Base-by-base conservation (phyloP, 768 basidiomycete genomes). In the Boletus insuetus region DNA sequence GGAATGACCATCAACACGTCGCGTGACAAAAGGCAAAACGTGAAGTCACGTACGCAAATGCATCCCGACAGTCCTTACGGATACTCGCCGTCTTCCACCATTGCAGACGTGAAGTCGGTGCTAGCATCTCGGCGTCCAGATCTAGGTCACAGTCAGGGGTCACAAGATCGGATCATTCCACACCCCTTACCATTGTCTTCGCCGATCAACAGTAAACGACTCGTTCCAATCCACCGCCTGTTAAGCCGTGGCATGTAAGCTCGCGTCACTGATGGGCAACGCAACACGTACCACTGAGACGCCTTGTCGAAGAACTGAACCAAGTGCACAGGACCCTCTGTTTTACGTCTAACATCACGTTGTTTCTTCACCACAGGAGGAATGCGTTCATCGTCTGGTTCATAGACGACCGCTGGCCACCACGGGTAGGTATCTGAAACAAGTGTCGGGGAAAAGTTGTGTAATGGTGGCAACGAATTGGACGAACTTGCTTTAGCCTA, bases 401-500 rank as follows among this genome's bases (percentile, higher is more conserved):
- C 83, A 49, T 79, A 86, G 16, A 94, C 80, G 10, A 89, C 83
- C 9, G 86, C 94, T 39, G 94, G 91, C 85, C 89, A 96, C 85
- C 86, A 95, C 2, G 94, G 94, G 62, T 77, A 94, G 0, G 85
- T 80, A 35, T 75, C 91, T 91, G n/a, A 22, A 55, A 16, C 26
- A 46, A n/a, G 53, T 14, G 9, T 64, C 50, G 68, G 52, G 16
- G 32, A 32, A 32, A 32, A 12, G 32, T 37, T 16, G 29, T 19
- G 6, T 20, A 3, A 4, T 8, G 16, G 8, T 12, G 2, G 9
- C 31, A 29, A 41, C 1, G 11, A 4, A 24, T 43, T 17, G 7
- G 31, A 60, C 83, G 56, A 60, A 86, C 87, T 76, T 52, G 81
- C 74, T 78, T 93, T 94, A 0, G 88, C 91, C 92, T 92, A 95